These are phyloP conservation scores for Trichocladium antarcticum DNA, from an alignment of 495 filamentous ascomycete genomes.

Conservation along the genomic window DNA sequence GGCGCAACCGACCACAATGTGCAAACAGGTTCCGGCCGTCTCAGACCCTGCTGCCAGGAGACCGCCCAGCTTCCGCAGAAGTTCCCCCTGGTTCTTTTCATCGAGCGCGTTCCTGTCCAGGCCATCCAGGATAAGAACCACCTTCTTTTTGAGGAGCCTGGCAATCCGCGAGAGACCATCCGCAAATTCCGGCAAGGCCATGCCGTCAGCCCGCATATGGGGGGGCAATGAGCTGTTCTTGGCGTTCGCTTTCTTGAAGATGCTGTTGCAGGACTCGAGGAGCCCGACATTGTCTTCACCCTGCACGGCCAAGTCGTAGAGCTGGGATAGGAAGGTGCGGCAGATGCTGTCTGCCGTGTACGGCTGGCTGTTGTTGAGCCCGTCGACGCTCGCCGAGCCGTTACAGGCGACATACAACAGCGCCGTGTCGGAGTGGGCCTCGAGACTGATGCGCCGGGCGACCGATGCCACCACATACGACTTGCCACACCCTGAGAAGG, in stretches of 20 bases:
- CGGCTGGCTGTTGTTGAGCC: not conserved
- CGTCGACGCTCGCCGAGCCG: not conserved
- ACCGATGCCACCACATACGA: conserved; percentile 15
- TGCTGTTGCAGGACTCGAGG: conserved; percentile 18
- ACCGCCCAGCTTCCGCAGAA: conserved; percentile 5
- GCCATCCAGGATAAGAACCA: conserved; percentile 17
- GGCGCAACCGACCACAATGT: conserved; percentile 11
- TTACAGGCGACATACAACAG: conserved; percentile 16
- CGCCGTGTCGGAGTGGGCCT: not conserved
- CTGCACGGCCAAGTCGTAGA: conserved; percentile 13
- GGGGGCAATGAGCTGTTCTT: not conserved
- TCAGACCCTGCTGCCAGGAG: not conserved
- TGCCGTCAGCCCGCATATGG: not conserved
- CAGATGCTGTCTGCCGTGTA: conserved; percentile 13
- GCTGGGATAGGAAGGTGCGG: conserved; percentile 12
- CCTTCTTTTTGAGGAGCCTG: conserved; percentile 5
- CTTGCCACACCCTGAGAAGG: conserved; percentile 15
- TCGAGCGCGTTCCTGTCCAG: conserved; percentile 10
- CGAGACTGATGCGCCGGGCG: conserved; percentile 1
- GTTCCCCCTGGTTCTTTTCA: conserved; percentile 11
- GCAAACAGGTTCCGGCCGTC: not conserved
- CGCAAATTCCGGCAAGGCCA: conserved; percentile 11
- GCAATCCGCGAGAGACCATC: conserved; percentile 11
- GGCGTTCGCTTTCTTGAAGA: conserved; percentile 14
- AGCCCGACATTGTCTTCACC: conserved; percentile 9